Percentiles rank a stretch among this genome's conserved stretches.
Evolutionary conservation across 2,329 filamentous ascomycete species (phyloP).

Genomic region (Cercospora sp.): DNA sequence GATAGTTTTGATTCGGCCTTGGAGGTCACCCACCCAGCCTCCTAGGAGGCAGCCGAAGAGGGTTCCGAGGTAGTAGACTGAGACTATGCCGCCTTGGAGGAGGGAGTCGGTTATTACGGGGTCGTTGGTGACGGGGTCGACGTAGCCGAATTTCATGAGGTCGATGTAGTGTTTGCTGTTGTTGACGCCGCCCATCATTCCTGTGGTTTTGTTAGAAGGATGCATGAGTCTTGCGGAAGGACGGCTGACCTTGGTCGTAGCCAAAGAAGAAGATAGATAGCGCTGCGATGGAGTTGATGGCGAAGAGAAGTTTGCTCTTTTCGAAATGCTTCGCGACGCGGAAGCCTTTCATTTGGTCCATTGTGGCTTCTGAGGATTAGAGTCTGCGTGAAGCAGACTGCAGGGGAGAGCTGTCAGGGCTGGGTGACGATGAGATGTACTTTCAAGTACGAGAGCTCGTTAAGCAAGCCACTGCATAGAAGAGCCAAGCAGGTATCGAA

Average conservation of each 20-base stretch:
- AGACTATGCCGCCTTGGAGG: slow-evolving; percentile 63
- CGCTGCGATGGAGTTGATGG: slow-evolving; percentile 63
- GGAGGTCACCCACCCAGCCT: slow-evolving; percentile 63
- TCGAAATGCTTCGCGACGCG: slow-evolving; percentile 45
- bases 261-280: slow-evolving; percentile 69
- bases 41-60: slow-evolving; percentile 64
- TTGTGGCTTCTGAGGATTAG: not conserved
- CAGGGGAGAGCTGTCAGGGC: not conserved
- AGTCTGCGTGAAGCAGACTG: slow-evolving; percentile 1
- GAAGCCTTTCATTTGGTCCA: slow-evolving; percentile 31
- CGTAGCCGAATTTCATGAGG: slow-evolving; percentile 65
- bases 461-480: not conserved
- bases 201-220: slow-evolving; percentile 2
- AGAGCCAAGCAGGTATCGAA: too few species aligned
- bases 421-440: not conserved
- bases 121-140: slow-evolving; percentile 40
- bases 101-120: slow-evolving; percentile 60
- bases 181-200: slow-evolving; percentile 64
- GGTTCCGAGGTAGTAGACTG: slow-evolving; percentile 61
- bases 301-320: slow-evolving; percentile 58
- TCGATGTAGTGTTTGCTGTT: slow-evolving; percentile 64
- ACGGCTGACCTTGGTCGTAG: slow-evolving; percentile 28
- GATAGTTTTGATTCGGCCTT: slow-evolving; percentile 65
- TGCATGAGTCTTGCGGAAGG: too few species aligned
- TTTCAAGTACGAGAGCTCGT: not conserved